Conservation (phyloP, 2,329 filamentous ascomycete genomes). For the Fusarium sp. region DNA sequence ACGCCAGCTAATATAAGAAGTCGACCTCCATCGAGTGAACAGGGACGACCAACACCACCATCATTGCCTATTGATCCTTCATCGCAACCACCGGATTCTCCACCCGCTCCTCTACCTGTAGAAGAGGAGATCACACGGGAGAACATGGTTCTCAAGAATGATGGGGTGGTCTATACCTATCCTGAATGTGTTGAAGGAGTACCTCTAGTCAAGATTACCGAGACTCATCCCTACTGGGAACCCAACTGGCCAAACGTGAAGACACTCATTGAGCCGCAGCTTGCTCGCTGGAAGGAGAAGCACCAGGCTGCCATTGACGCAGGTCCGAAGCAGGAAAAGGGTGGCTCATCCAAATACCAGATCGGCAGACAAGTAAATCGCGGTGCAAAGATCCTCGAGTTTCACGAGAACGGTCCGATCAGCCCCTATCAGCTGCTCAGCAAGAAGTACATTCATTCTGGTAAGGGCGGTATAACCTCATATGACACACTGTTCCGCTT, state of each 20-base stretch:
- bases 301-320: constrained; percentile 55
- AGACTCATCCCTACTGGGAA: constrained; percentile 68
- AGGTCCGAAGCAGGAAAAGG: constrained; percentile 51
- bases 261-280: constrained; percentile 57
- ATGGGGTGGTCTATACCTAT: constrained; percentile 63
- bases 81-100: constrained; percentile 42
- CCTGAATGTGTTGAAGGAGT: constrained; percentile 67
- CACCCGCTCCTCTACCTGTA: constrained; percentile 8
- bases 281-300: constrained; percentile 64
- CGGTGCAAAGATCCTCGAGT: constrained; percentile 65
- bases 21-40: constrained; percentile 46
- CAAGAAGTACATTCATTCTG: constrained; percentile 62
- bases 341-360: constrained; percentile 62
- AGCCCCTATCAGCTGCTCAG: constrained; percentile 68
- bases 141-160: constrained; percentile 60
- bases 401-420: constrained; percentile 63
- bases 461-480: constrained; percentile 58
- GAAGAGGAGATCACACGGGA: constrained; percentile 59
- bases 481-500: constrained; percentile 70
- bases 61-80: constrained; percentile 46
- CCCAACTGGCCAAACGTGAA: constrained; percentile 63
- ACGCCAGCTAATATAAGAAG: constrained; percentile 50
- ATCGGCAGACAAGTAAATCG: constrained; percentile 69
- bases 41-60: constrained; percentile 49
- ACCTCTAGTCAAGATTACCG: constrained; percentile 64